Evolutionary conservation across 306 rosid species (phyloP).

Genomic region (Trifolium pratense): DNA sequence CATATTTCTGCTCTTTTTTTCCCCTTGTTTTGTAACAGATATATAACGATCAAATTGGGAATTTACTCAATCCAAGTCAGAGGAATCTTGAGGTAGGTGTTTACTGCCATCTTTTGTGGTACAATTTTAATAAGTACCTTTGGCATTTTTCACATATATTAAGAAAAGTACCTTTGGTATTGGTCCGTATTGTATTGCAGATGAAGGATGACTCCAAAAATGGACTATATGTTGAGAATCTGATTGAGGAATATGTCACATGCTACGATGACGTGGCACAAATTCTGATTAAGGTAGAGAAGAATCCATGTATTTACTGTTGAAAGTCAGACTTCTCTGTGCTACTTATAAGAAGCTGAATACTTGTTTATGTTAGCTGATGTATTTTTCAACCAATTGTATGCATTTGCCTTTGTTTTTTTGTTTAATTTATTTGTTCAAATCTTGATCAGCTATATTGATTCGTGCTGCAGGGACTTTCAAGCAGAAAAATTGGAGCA

Average conservation of each 20-base stretch:
- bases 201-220: constrained; percentile 76
- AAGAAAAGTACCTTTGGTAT: background rate
- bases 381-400: constrained; percentile 12
- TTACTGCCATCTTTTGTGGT: constrained; percentile 16
- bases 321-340: constrained; percentile 29
- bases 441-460: constrained; percentile 31
- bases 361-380: constrained; percentile 26
- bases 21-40: constrained; percentile 39
- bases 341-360: constrained; percentile 14
- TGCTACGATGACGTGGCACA: constrained; percentile 80
- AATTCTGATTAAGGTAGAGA: constrained; percentile 84
- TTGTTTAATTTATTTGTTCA: background rate
- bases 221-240: constrained; percentile 72
- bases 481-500: constrained; percentile 84
- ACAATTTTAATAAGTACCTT: constrained; percentile 7
- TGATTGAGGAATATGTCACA: constrained; percentile 91
- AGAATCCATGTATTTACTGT: constrained; percentile 9
- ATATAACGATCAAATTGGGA: constrained; percentile 44
- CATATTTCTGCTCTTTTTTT: background rate
- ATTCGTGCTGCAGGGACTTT: constrained; percentile 77
- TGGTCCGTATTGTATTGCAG: constrained; percentile 51
- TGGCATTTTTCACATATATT: background rate
- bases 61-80: constrained; percentile 57
- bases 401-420: background rate
- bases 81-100: constrained; percentile 76